Base-by-base conservation (phyloP, 768 basidiomycete species). In the Epithele typhae region DNA sequence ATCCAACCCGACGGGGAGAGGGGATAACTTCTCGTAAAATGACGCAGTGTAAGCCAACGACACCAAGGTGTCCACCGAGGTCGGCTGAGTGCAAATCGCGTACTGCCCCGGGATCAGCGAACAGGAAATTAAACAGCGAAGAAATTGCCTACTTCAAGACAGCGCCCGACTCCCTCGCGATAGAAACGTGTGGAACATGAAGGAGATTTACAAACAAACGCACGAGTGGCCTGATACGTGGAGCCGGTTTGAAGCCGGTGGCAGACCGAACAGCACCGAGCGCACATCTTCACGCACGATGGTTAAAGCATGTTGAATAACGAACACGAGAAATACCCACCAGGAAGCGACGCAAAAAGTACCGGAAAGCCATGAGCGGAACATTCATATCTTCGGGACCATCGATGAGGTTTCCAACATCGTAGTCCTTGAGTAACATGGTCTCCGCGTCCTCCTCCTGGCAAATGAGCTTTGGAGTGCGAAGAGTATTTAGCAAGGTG, bases 111-210 rank as follows among this genome's bases (percentile, higher is more conserved):
- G 2, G 44, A 11, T 30, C 27, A 14, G 7, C 7, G 27, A 7
- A 7, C 14, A 21, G 40, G n/a, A n/a, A 35, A 17, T 36, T 3
- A 23, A 19, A 39, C 5, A 54, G 15, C 21, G 45, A 34, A 14
- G 18, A 37, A 6, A 24, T 12, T 43, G 57, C 68, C 17, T 54
- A 79, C 82, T 70, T 86, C 82, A 19, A 86, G 71, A 6, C 81
- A 82, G 5, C 79, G 77, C 0, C 82, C 84, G 22, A 77, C 70
- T 46, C 79, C 81, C 36, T 81, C 65, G 3, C 71, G 63, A 56
- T 83, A 84, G 55, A 81, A 84, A 55, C 82, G 84, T 59, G 81
- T 86, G 5, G 75, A 65, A 61, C 85, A 87, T 3, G 86, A 69
- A 41, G 74, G 74, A 6, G 70, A 71, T 40, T 75, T 71, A 57